Conservation (phyloP, 179 eudicot genomes). For the Amaranthus tricolor region DNA sequence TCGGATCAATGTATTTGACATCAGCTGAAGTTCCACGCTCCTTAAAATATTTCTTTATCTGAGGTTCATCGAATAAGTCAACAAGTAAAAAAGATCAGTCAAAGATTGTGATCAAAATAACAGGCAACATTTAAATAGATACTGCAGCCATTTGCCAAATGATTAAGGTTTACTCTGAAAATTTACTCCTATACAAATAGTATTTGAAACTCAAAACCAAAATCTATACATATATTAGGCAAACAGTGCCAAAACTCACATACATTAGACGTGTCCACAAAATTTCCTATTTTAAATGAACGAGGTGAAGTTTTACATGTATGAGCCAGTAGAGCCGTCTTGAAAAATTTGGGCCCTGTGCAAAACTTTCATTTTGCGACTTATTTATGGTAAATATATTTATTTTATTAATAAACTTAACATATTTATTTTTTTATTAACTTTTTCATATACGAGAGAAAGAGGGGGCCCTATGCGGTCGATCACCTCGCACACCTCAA, state of each 20-base stretch:
- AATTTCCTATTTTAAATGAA: too few species aligned
- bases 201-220: neutral
- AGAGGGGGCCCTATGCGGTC: too few species aligned
- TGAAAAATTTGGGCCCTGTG: too few species aligned
- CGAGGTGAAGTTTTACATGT: too few species aligned
- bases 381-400: too few species aligned
- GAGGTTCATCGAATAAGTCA: constrained; percentile 13
- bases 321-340: too few species aligned
- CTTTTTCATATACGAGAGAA: too few species aligned
- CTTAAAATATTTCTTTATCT: constrained; percentile 85
- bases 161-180: neutral
- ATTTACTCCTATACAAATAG: neutral
- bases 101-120: neutral
- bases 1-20: constrained; percentile 97
- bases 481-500: too few species aligned
- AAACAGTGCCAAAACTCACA: neutral
- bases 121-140: neutral
- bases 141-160: neutral
- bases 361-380: too few species aligned
- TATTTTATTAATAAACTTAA: too few species aligned
- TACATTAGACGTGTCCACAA: too few species aligned
- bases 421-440: too few species aligned
- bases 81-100: neutral
- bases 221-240: neutral
- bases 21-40: constrained; percentile 78